These are phyloP conservation scores for Suhomyces pyralidae DNA, from an alignment of 805 yeast species.

Conservation along the genomic window DNA sequence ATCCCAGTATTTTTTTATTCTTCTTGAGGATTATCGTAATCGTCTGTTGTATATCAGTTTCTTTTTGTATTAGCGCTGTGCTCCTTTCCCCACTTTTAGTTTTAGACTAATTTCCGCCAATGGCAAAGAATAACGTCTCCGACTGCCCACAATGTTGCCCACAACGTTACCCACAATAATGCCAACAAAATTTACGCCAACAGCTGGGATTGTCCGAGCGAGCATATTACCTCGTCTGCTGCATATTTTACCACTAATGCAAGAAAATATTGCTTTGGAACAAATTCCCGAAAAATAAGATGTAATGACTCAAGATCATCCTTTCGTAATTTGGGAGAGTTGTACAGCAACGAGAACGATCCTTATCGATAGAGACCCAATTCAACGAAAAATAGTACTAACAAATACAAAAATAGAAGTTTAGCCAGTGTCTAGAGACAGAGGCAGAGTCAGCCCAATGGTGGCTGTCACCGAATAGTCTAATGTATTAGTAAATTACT, in stretches of 20 bases:
- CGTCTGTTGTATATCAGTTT: neutral
- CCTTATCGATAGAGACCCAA: neutral
- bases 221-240: neutral
- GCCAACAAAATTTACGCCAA: neutral
- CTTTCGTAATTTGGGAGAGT: neutral
- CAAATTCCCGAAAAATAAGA: neutral
- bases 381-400: neutral
- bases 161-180: too few relatives aligned
- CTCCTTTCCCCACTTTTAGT: neutral
- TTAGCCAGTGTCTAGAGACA: too few relatives aligned
- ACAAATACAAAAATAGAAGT: too few relatives aligned
- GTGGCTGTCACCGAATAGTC: neutral
- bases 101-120: neutral
- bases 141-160: neutral
- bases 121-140: neutral
- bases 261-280: neutral
- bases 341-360: neutral
- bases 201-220: neutral
- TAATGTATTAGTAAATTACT: too few relatives aligned
- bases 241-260: neutral
- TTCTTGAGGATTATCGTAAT: neutral
- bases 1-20: neutral
- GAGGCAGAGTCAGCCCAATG: neutral
- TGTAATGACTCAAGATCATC: neutral
- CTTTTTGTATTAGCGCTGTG: neutral